phyloP scores from a whole-genome alignment of 2,329 filamentous ascomycete genomes.

The Cladophialophora psammophila region DNA sequence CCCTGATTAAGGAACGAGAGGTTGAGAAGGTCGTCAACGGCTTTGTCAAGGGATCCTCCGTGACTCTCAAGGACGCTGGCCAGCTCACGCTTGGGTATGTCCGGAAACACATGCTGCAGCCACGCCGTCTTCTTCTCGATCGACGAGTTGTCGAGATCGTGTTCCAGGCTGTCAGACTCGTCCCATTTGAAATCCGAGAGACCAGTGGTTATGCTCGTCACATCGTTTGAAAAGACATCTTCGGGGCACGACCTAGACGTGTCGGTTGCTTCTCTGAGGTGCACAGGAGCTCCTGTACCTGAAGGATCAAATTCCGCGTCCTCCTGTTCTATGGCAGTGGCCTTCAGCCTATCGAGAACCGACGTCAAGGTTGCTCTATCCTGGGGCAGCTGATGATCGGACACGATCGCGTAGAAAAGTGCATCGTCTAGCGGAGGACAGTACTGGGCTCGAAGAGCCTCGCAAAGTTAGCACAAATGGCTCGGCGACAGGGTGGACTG shows the following conservation, averaged over 20 bases:
- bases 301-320: constrained; percentile 36
- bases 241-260: constrained; percentile 37
- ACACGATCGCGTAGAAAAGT: constrained; percentile 75
- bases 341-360: constrained; percentile 71
- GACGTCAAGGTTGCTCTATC: constrained; percentile 62
- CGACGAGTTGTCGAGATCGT: constrained; percentile 28
- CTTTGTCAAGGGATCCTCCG: constrained; percentile 69
- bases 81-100: constrained; percentile 54
- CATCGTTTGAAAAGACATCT: constrained; percentile 31
- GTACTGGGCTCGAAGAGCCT: constrained; percentile 64
- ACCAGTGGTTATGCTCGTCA: constrained; percentile 38
- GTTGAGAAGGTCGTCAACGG: constrained; percentile 82
- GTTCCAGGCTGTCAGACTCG: constrained; percentile 37
- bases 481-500: neutral
- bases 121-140: constrained; percentile 68
- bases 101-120: constrained; percentile 75
- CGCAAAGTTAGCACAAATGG: constrained; percentile 14
- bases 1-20: constrained; percentile 77
- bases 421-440: constrained; percentile 78
- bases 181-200: constrained; percentile 39
- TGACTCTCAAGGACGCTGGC: constrained; percentile 45
- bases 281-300: constrained; percentile 32
- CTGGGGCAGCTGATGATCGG: constrained; percentile 71
- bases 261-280: constrained; percentile 48
- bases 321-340: constrained; percentile 71